Percentiles rank a stretch among this genome's conserved stretches.
These are phyloP conservation scores for Schizosaccharomyces cryophilus DNA, from an alignment of 805 yeast genomes.

Conservation along the genomic window DNA sequence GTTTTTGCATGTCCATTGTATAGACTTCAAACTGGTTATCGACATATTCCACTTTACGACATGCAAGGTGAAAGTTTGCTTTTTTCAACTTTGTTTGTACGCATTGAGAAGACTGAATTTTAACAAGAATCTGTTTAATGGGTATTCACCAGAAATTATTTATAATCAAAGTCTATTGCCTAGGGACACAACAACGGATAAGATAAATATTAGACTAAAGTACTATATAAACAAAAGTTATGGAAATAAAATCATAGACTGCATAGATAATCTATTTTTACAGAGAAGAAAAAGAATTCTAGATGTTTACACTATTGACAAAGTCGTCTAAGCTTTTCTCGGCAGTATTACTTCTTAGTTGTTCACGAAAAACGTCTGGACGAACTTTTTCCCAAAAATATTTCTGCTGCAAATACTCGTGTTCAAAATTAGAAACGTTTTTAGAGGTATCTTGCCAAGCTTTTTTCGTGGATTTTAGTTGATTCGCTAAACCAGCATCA, in stretches of 20 bases:
- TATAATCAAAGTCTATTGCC: neutral
- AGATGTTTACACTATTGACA: neutral
- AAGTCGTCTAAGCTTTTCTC: neutral
- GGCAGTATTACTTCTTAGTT: neutral
- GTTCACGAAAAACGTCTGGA: neutral
- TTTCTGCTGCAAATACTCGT: neutral
- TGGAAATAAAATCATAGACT: neutral
- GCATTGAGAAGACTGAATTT: neutral
- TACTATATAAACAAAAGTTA: too few species aligned
- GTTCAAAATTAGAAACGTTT: neutral
- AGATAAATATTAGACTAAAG: too few species aligned
- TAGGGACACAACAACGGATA: neutral
- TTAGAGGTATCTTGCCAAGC: neutral
- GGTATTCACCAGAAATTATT: neutral
- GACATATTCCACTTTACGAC: slow-evolving; percentile 60
- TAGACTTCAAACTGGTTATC: slow-evolving; percentile 34
- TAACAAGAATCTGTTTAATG: neutral
- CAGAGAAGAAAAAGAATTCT: neutral
- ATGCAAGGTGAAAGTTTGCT: slow-evolving; percentile 54
- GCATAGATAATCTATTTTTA: neutral
- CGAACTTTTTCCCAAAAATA: neutral
- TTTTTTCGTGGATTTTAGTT: neutral
- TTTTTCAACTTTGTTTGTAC: slow-evolving; percentile 27
- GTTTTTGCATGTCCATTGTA: slow-evolving; percentile 32
- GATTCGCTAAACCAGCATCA: neutral